Conservation (phyloP, 75 land plant genomes). For the Picea glauca region DNA sequence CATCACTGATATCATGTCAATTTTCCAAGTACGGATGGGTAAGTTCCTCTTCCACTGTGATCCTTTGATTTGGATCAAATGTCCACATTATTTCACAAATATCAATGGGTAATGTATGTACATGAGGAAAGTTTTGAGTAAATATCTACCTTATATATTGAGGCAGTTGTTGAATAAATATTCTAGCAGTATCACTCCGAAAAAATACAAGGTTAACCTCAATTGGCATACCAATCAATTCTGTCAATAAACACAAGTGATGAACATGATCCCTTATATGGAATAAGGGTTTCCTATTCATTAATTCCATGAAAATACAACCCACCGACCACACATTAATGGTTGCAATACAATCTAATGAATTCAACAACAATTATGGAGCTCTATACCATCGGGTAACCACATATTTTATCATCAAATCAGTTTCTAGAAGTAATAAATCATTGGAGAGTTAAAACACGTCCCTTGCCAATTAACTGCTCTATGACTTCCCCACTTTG, state of each 20-base stretch:
- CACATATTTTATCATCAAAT: slow-evolving; percentile 84
- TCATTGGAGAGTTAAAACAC: too few relatives aligned
- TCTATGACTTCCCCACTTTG: too few relatives aligned
- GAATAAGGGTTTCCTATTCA: slow-evolving; percentile 65
- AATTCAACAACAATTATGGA: too few relatives aligned
- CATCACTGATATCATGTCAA: slow-evolving; percentile 72
- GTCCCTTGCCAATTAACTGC: too few relatives aligned
- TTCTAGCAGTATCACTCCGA: too few relatives aligned
- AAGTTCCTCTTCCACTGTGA: slow-evolving; percentile 63
- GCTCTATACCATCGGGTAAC: too few relatives aligned
- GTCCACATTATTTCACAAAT: too few relatives aligned
- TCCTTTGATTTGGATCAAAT: too few relatives aligned
- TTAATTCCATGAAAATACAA: too few relatives aligned
- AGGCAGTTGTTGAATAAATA: slow-evolving; percentile 58
- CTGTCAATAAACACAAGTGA: slow-evolving; percentile 75
- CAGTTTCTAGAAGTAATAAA: slow-evolving; percentile 62
- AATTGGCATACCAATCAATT: slow-evolving; percentile 24
- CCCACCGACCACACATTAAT: too few relatives aligned
- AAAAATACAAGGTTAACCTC: too few relatives aligned
- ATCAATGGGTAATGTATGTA: background rate
- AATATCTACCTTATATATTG: slow-evolving; percentile 53
- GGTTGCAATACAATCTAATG: too few relatives aligned
- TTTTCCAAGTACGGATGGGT: slow-evolving; percentile 74
- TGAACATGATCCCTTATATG: slow-evolving; percentile 89
- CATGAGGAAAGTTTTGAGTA: slow-evolving; percentile 50